These are phyloP conservation scores for Amaranthus palmeri DNA, from an alignment of 148 eudicot species.

Conservation along the genomic window DNA sequence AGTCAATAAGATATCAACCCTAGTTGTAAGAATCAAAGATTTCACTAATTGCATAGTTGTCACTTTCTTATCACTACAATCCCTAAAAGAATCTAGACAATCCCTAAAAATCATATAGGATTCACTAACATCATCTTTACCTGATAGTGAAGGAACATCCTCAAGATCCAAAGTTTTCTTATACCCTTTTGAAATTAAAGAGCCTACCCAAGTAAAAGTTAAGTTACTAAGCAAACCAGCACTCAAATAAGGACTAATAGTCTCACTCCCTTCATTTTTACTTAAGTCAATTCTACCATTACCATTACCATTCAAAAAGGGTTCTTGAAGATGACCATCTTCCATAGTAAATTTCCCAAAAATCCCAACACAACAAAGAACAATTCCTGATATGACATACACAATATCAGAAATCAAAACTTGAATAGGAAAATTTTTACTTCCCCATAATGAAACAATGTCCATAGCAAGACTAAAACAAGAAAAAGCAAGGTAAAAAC, in stretches of 20 bases:
- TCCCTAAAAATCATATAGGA: slow-evolving; percentile 23
- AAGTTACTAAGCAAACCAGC: slow-evolving; percentile 29
- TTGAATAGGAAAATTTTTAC: slow-evolving; percentile 24
- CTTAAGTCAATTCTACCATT: slow-evolving; percentile 19
- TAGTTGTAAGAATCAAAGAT: slow-evolving; percentile 27
- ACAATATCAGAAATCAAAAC: slow-evolving; percentile 45
- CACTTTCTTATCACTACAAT: slow-evolving; percentile 11
- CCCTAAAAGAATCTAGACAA: slow-evolving; percentile 23
- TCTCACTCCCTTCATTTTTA: slow-evolving; percentile 28
- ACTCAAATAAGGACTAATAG: slow-evolving; percentile 39
- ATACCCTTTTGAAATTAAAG: slow-evolving; percentile 32
- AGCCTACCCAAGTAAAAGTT: slow-evolving; percentile 35
- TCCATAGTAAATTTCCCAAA: slow-evolving; percentile 25
- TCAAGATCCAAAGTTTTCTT: slow-evolving; percentile 37
- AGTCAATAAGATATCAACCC: slow-evolving; percentile 32
- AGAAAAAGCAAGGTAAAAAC: slow-evolving; percentile 43
- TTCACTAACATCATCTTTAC: slow-evolving; percentile 28
- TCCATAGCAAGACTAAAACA: slow-evolving; percentile 51
- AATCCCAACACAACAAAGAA: slow-evolving; percentile 39
- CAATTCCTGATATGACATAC: slow-evolving; percentile 30
- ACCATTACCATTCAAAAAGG: slow-evolving; percentile 45
- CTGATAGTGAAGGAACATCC: slow-evolving; percentile 40
- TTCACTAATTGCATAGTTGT: slow-evolving; percentile 29
- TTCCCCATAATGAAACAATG: slow-evolving; percentile 24
- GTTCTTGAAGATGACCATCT: slow-evolving; percentile 33